Conservation (phyloP, 106 monocot genomes). For the Dioscorea zingiberensis region DNA sequence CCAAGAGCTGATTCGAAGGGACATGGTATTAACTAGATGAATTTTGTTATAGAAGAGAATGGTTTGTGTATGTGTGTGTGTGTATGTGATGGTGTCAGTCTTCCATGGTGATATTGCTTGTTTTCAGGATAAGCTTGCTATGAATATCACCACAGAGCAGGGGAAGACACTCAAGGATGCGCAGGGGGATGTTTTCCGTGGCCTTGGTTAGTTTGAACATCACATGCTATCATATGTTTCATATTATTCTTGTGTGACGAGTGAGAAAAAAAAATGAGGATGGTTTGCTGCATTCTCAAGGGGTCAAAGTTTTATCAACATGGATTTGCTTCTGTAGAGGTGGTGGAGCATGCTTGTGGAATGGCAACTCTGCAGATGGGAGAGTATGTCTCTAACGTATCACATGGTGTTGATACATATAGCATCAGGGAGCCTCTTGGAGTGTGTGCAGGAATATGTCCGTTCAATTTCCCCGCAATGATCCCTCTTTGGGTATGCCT, state of each 20-base stretch:
- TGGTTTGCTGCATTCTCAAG: too few species aligned
- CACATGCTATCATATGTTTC: background rate
- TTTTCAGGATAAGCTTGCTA: constrained; percentile 79
- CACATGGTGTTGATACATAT: constrained; percentile 84
- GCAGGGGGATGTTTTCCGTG: constrained; percentile 96
- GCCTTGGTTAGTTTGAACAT: constrained; percentile 53
- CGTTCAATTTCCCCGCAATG: constrained; percentile 99
- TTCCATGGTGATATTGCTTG: constrained; percentile 1
- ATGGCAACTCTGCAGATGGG: constrained; percentile 98
- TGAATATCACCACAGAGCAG: constrained; percentile 93
- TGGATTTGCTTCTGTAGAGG: constrained; percentile 54
- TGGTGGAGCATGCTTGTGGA: constrained; percentile 99
- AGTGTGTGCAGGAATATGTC: constrained; percentile 97
- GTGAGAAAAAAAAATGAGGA: too few species aligned
- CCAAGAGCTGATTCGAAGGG: constrained; percentile 84
- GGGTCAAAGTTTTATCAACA: background rate
- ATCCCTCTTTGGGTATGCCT: constrained; percentile 95
- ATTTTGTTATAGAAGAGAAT: background rate
- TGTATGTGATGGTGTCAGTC: background rate
- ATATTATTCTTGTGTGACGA: background rate
- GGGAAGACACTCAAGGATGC: constrained; percentile 91
- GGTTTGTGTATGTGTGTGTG: background rate
- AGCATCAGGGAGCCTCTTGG: constrained; percentile 96
- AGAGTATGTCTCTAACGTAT: constrained; percentile 84
- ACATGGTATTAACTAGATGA: constrained; percentile 41